Conservation (phyloP, 495 filamentous ascomycete species). For the Mycothermus thermophilus region DNA sequence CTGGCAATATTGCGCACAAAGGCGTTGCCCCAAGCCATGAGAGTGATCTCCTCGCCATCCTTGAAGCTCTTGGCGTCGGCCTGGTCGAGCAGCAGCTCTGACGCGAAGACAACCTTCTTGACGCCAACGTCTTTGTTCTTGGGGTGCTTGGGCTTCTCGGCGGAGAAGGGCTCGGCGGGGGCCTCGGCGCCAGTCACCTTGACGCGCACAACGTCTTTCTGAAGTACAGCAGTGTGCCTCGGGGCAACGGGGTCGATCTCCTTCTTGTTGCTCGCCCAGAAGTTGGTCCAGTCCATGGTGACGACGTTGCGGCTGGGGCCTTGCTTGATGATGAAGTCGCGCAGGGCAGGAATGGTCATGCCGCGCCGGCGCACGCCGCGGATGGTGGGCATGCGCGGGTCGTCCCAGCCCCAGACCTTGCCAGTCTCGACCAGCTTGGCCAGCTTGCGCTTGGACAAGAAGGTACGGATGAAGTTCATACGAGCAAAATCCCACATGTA, state of each 20-base stretch:
- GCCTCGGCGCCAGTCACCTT: constrained; percentile 49
- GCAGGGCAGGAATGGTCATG: constrained; percentile 77
- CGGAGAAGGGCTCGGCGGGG: constrained; percentile 46
- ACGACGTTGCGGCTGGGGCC: constrained; percentile 80
- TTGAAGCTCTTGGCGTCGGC: constrained; percentile 69
- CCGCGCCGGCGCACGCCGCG: constrained; percentile 78
- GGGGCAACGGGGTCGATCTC: constrained; percentile 80
- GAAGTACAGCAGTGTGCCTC: constrained; percentile 67
- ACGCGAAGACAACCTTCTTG: constrained; percentile 70
- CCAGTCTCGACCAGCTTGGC: constrained; percentile 83
- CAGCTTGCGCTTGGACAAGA: constrained; percentile 77
- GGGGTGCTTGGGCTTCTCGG: constrained; percentile 69
- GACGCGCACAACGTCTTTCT: constrained; percentile 52
- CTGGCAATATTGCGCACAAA: constrained; percentile 49
- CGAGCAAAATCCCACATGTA: constrained; percentile 97
- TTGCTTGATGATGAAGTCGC: constrained; percentile 87
- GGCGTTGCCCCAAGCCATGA: constrained; percentile 95
- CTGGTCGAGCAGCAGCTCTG: constrained; percentile 66
- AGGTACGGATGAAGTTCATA: constrained; percentile 71
- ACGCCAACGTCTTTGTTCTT: constrained; percentile 75
- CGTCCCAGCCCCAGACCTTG: constrained; percentile 84
- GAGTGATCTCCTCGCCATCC: constrained; percentile 79
- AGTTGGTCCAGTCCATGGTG: constrained; percentile 78
- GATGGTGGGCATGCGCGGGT: constrained; percentile 89
- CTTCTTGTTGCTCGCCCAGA: constrained; percentile 95